Percentiles rank a stretch among this genome's conserved stretches.
These are phyloP conservation scores for Acorus calamus DNA, from an alignment of 106 monocot genomes.

Conservation along the genomic window DNA sequence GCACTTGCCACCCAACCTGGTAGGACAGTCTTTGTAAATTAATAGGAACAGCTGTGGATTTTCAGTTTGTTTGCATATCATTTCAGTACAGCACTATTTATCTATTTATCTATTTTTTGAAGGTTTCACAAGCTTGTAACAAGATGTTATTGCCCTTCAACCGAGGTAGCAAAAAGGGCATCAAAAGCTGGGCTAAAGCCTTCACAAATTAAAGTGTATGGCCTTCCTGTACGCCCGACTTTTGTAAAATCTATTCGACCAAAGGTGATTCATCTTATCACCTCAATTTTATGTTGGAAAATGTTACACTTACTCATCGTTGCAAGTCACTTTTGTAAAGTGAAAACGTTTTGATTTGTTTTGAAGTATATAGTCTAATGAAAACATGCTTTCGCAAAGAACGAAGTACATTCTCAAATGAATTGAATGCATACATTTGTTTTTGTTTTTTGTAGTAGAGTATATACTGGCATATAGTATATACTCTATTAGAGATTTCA, in stretches of 20 bases:
- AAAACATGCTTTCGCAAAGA: no score
- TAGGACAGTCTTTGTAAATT: slow-evolving; percentile 13
- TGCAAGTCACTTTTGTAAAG: no score
- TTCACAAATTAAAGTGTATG: slow-evolving; percentile 86
- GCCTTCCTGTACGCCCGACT: slow-evolving; percentile 93
- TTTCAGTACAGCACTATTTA: neutral
- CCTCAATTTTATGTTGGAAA: no score
- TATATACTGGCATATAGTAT: no score
- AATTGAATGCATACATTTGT: no score
- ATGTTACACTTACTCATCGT: no score
- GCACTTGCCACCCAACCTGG: slow-evolving; percentile 99
- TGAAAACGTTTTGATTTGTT: no score
- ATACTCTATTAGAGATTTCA: no score
- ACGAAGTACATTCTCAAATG: no score
- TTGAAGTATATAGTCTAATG: no score
- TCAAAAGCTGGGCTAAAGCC: slow-evolving; percentile 74
- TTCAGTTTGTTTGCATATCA: neutral
- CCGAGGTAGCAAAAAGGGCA: slow-evolving; percentile 84
- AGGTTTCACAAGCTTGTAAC: slow-evolving; percentile 99
- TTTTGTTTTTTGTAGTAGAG: no score
- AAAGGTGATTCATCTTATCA: slow-evolving; percentile 33
- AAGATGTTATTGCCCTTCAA: slow-evolving; percentile 93
- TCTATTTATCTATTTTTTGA: neutral
- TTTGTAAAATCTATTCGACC: slow-evolving; percentile 69
- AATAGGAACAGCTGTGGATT: neutral